These are phyloP conservation scores for Plantago major DNA, from an alignment of 257 asterid species.

Conservation along the genomic window DNA sequence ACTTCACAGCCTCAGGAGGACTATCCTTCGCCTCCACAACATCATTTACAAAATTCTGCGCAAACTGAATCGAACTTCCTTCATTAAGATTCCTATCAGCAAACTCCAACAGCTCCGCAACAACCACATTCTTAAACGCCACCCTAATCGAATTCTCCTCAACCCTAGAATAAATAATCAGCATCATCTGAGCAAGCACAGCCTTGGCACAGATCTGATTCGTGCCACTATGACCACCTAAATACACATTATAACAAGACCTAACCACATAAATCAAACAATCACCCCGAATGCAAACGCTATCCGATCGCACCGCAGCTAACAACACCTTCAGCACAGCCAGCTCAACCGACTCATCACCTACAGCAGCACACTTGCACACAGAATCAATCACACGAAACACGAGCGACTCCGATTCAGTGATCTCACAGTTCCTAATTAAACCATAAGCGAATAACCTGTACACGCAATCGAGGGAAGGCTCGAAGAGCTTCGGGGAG, in stretches of 20 bases:
- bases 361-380: slow-evolving; percentile 67
- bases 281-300: slow-evolving; percentile 64
- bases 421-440: slow-evolving; percentile 65
- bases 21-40: slow-evolving; percentile 68
- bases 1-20: slow-evolving; percentile 32
- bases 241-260: slow-evolving; percentile 91
- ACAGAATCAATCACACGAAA: slow-evolving; percentile 69
- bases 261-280: slow-evolving; percentile 76
- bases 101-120: slow-evolving; percentile 76
- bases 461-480: slow-evolving; percentile 82
- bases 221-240: slow-evolving; percentile 92
- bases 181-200: slow-evolving; percentile 94
- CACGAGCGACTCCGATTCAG: slow-evolving; percentile 37
- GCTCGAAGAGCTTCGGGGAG: slow-evolving; percentile 87
- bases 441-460: slow-evolving; percentile 73
- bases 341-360: slow-evolving; percentile 77
- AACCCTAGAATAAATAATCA: slow-evolving; percentile 76
- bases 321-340: slow-evolving; percentile 75
- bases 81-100: slow-evolving; percentile 88
- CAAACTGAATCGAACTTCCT: slow-evolving; percentile 82
- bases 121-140: slow-evolving; percentile 58
- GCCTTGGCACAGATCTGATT: slow-evolving; percentile 99
- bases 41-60: slow-evolving; percentile 73
- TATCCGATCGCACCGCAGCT: slow-evolving; percentile 79
- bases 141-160: slow-evolving; percentile 63